Evolutionary conservation across 805 yeast species (phyloP), one percentile per base, ranked within the genome.

Genomic region (Hemisphaericaspora nanyangensis): DNA sequence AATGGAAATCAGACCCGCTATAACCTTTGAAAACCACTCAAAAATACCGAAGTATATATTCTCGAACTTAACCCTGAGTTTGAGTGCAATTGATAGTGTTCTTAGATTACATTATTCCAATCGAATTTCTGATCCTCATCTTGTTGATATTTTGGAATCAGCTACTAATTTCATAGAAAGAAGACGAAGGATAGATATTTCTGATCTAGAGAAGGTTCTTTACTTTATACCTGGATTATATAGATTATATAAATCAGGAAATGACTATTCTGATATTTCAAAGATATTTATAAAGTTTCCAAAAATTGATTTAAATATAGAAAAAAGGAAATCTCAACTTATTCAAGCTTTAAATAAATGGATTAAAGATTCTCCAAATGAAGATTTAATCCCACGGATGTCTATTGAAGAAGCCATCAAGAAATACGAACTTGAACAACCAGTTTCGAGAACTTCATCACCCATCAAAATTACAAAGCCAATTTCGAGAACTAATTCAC

Each of bases 101-200:
- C 43, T 68, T 17, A 51, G 56, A 17, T 51, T 68, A 5, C 65
- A 68, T 43, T 67, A 52, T 36, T 42, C 69, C 11, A 52, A 48
- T 24, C 68, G 61, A 39, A 54, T 60, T 1, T 29, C 61, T 2
- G 51, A 55, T 27, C 60, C 68, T 2, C 25, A 52, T 6, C 37
- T 63, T 8, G 47, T 37, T 17, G 45, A 47, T 19, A 37, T 60
- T 11, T 48, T 59, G 17, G 50, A 45, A 3, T 38, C 50, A 10
- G 57, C 59, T 3, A 46, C 59, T 7, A 22, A 12, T 8, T 22
- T 8, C 11, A 18, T 36, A 5, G 37, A 54, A 16, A 42, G 51
- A 4, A 44, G 47, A 11, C 32, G 42, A 24, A 41, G 57, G 34
- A 53, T 59, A 7, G 49, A 46, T 11, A 35, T 49, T 8, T 34